Percentiles rank a stretch among this genome's conserved stretches.
These are phyloP conservation scores for Aspergillus novoparasiticus DNA, from an alignment of 2,329 filamentous ascomycete species.

Conservation along the genomic window DNA sequence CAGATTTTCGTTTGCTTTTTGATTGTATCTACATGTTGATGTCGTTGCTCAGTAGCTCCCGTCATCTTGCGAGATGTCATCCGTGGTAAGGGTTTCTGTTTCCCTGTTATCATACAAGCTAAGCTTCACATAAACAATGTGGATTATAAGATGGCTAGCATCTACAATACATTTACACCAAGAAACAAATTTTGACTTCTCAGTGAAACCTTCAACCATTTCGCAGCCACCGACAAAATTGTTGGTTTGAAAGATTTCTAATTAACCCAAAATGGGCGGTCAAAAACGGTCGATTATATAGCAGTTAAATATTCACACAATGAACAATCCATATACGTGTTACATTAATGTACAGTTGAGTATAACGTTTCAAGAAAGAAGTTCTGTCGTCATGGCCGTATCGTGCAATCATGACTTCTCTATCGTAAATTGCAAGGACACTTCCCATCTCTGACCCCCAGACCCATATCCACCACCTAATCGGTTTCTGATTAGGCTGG, in stretches of 20 bases:
- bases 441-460: constrained; percentile 84
- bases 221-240: background rate
- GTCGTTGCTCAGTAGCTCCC: background rate
- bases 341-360: background rate
- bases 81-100: background rate
- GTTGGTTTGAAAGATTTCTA: background rate
- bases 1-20: constrained; percentile 6
- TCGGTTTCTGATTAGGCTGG: constrained; percentile 78
- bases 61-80: background rate
- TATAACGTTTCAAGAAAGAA: background rate
- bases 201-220: background rate
- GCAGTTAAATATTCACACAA: background rate
- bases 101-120: background rate
- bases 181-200: background rate
- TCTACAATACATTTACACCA: background rate
- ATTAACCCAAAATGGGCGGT: background rate
- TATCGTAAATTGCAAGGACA: constrained; percentile 76
- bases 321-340: background rate
- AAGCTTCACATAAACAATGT: background rate
- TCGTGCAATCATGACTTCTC: constrained; percentile 45
- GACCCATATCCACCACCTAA: constrained; percentile 86
- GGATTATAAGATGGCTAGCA: background rate
- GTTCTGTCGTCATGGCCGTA: background rate
- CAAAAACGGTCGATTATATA: background rate
- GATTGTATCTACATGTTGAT: background rate